phyloP scores from a whole-genome alignment of 208 protist genomes.

The Crithidia sp. region DNA sequence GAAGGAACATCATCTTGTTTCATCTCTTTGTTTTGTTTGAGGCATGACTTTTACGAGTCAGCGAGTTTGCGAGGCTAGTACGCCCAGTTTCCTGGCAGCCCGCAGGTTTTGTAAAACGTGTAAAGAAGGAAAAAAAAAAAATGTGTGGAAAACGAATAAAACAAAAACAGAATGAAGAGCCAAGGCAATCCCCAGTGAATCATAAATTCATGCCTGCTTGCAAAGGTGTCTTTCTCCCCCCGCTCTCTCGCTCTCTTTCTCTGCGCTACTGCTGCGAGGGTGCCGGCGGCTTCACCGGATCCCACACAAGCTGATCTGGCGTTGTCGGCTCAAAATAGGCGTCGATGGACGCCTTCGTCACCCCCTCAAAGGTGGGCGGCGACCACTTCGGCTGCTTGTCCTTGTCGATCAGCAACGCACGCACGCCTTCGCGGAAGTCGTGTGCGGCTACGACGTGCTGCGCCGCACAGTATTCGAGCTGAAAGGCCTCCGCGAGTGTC shows the following conservation, averaged over 20 bases:
- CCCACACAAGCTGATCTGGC: constrained; percentile 43
- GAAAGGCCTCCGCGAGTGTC: constrained; percentile 56
- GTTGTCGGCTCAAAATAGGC: constrained; percentile 41
- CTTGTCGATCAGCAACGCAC: constrained; percentile 85
- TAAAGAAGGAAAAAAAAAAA: constrained; percentile 10
- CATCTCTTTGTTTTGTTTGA: no score
- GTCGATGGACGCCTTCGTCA: constrained; percentile 36
- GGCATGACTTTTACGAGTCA: no score
- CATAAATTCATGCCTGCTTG: no score
- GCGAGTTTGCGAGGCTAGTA: no score
- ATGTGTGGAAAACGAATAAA: constrained; percentile 4
- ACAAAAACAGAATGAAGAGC: background rate
- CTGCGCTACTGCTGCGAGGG: background rate
- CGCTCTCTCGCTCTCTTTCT: no score
- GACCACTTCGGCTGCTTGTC: constrained; percentile 81
- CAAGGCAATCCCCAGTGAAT: no score
- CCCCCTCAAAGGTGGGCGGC: constrained; percentile 54
- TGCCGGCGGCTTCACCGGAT: constrained; percentile 41
- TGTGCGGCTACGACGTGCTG: constrained; percentile 35
- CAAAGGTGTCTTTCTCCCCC: no score
- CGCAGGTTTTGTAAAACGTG: background rate
- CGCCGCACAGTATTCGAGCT: constrained; percentile 62
- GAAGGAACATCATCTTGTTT: no score
- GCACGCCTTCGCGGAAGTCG: constrained; percentile 86
- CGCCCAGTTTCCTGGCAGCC: no score